A percentile compares a stretch with the other conserved stretches of the same genome.
These are phyloP conservation scores for Abrus precatorius DNA, from an alignment of 306 rosid genomes.

Conservation along the genomic window DNA sequence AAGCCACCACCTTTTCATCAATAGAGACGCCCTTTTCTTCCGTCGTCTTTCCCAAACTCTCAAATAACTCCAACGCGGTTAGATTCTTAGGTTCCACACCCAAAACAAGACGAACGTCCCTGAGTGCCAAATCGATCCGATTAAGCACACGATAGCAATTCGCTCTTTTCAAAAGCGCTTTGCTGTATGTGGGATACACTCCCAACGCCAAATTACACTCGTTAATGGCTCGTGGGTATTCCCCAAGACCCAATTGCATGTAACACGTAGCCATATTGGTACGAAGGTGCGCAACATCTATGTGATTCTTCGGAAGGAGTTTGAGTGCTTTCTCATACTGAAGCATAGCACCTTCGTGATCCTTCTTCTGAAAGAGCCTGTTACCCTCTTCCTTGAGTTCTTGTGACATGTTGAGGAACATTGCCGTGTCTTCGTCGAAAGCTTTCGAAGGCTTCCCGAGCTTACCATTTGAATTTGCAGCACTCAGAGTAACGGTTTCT, in stretches of 20 bases:
- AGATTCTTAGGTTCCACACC: slow-evolving; percentile 7
- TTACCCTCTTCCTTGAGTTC: slow-evolving; percentile 29
- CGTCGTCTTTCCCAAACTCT: neutral
- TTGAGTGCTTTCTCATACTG: slow-evolving; percentile 28
- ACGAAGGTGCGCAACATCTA: slow-evolving; percentile 27
- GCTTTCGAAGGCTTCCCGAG: neutral
- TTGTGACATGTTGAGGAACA: slow-evolving; percentile 31
- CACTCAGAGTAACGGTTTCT: neutral
- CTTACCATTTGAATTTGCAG: slow-evolving; percentile 7
- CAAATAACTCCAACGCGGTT: neutral
- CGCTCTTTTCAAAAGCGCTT: slow-evolving; percentile 20
- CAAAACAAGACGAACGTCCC: slow-evolving; percentile 13
- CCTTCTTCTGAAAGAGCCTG: slow-evolving; percentile 29
- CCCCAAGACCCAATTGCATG: slow-evolving; percentile 28
- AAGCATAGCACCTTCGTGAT: slow-evolving; percentile 29
- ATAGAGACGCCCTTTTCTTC: slow-evolving; percentile 6
- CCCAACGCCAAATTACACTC: slow-evolving; percentile 13
- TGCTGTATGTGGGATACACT: neutral
- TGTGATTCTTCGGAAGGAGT: slow-evolving; percentile 19
- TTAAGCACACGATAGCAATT: slow-evolving; percentile 29
- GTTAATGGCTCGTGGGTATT: slow-evolving; percentile 29
- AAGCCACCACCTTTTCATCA: neutral
- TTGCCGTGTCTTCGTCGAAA: slow-evolving; percentile 18
- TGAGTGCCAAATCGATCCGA: slow-evolving; percentile 18
- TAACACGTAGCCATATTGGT: slow-evolving; percentile 26